A percentile compares a stretch with the other conserved stretches of the same genome.
phyloP scores from a whole-genome alignment of 495 filamentous ascomycete genomes.

The Tuber umbilicatum region DNA sequence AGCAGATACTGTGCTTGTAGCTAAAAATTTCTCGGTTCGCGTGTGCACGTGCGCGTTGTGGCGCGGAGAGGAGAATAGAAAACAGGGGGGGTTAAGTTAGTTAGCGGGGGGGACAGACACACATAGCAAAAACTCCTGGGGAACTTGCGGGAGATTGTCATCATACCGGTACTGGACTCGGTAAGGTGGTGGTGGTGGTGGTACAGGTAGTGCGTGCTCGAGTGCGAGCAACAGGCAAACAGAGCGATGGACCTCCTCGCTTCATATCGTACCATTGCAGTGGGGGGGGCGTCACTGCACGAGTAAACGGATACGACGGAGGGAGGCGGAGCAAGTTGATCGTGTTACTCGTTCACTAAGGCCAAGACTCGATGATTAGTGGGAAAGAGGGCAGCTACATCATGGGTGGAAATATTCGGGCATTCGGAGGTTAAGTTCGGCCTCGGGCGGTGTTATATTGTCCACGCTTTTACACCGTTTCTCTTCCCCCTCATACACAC shows the following conservation, averaged over 20 bases:
- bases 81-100: too few species aligned
- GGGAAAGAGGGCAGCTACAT: background rate
- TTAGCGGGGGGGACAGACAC: too few species aligned
- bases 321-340: background rate
- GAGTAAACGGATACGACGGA: background rate
- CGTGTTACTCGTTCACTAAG: background rate
- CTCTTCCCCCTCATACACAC: background rate
- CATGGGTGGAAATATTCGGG: background rate
- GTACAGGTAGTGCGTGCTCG: too few species aligned
- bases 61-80: background rate
- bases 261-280: background rate
- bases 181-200: background rate
- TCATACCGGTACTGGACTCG: too few species aligned
- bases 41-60: conserved; percentile 23
- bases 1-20: too few species aligned
- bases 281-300: too few species aligned
- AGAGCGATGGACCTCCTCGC: background rate
- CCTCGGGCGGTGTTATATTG: background rate
- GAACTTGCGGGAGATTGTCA: background rate
- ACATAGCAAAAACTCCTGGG: too few species aligned
- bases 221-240: too few species aligned
- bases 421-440: background rate
- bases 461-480: background rate
- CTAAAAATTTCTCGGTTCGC: conserved; percentile 11
- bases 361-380: background rate